Base-by-base conservation (phyloP, 345 rosid species). In the Arabis hirsuta region DNA sequence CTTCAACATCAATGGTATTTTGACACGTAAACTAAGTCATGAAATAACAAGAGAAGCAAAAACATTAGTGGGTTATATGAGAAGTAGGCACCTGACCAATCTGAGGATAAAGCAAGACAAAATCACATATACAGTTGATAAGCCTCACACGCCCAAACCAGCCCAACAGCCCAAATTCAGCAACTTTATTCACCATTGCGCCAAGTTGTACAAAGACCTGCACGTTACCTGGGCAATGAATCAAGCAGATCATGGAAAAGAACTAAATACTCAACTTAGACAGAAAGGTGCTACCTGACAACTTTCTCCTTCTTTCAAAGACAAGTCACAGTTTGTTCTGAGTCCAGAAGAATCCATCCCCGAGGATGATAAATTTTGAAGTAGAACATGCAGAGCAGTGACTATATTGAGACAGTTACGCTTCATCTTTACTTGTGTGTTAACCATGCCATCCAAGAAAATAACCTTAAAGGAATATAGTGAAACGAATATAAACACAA, bases 61-160 rank as follows among this genome's bases (percentile, higher is more conserved):
- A 32, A 29, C 29, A 27, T 7, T 14, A n/a, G 16, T 24, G 42
- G 51, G 5, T 51, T 32, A 52, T 43, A 52, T 44, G 62, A 43
- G 50, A 60, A 67, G 69, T 45, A 75, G 56, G 81, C 76, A 94
- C 98, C 98, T 86, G 91, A 74, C 96, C 95, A 68, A 82, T 81
- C 79, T 84, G 85, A 69, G 98, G 97, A 78, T 76, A 72, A 68
- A 89, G 85, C 62, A 81, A 77, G 60, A 94, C 64, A 73, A 94
- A 79, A 80, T 84, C 78, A 76, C 89, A 85, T 67, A 91, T 84
- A 81, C 98, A 86, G 60, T 80, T 85, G 78, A 88, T 82, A 65
- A 91, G 83, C 83, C 76, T 88, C 59, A 82, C 81, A 52, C 98
- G 96, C 70, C 96, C 98, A 63, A 73, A 74, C 95, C 97, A 94